Evolutionary conservation across 2,329 filamentous ascomycete species (phyloP).

Genomic region (Penicillium oxalicum): DNA sequence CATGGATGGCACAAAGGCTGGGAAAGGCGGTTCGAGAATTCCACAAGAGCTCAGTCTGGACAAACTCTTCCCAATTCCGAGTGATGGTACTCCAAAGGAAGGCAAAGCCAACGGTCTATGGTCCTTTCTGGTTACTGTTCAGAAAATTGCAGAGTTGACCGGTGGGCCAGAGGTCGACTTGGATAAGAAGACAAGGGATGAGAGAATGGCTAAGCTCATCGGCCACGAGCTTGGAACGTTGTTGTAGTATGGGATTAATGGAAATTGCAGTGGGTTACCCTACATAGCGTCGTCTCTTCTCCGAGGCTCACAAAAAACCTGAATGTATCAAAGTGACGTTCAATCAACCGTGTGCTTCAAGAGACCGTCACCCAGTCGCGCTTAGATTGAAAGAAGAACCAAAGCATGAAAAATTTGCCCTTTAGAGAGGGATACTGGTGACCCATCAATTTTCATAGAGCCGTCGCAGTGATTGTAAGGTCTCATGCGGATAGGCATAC

Average conservation of each 20-base stretch:
- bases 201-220: constrained; percentile 10
- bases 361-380: too few relatives aligned
- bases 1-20: constrained; percentile 22
- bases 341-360: too few relatives aligned
- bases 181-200: background rate
- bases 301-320: too few relatives aligned
- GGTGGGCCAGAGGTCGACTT: background rate
- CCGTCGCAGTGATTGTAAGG: too few relatives aligned
- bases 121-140: constrained; percentile 32
- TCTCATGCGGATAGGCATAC: too few relatives aligned
- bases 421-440: too few relatives aligned
- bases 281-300: too few relatives aligned
- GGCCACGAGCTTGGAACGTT: constrained; percentile 26
- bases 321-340: too few relatives aligned
- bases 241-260: constrained; percentile 15
- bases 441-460: too few relatives aligned
- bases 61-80: constrained; percentile 32
- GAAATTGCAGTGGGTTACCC: too few relatives aligned
- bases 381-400: too few relatives aligned
- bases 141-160: constrained; percentile 24
- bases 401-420: too few relatives aligned
- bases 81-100: constrained; percentile 10
- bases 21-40: background rate
- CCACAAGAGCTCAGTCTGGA: constrained; percentile 18
- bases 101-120: constrained; percentile 27